A percentile compares a stretch with the other conserved stretches of the same genome.
Conservation (phyloP, 148 eudicot genomes). For the Mesembryanthemum crystallinum region DNA sequence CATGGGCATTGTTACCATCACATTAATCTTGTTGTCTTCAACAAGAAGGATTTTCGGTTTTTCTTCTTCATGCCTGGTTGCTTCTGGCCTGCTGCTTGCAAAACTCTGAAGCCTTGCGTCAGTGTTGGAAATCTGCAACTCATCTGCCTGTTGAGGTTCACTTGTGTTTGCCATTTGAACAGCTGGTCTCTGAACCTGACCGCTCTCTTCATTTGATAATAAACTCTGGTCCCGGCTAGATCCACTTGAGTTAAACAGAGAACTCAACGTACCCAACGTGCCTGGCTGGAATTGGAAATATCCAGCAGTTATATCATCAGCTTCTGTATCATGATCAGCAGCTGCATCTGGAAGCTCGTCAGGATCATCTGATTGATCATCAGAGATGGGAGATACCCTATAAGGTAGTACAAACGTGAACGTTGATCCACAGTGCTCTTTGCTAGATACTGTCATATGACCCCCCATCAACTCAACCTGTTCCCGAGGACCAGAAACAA, state of each 20-base stretch:
- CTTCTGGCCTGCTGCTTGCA: constrained; percentile 44
- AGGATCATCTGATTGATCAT: constrained; percentile 58
- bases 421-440: constrained; percentile 67
- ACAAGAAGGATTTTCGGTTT: constrained; percentile 71
- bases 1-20: constrained; percentile 82
- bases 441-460: constrained; percentile 70
- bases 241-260: constrained; percentile 28
- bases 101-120: constrained; percentile 45
- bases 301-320: constrained; percentile 49
- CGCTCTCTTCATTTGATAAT: constrained; percentile 25
- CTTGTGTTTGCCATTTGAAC: constrained; percentile 20
- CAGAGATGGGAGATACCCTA: constrained; percentile 50
- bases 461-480: constrained; percentile 98
- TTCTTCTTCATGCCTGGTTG: constrained; percentile 23
- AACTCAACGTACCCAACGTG: constrained; percentile 49
- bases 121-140: constrained; percentile 20
- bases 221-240: constrained; percentile 41
- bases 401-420: constrained; percentile 82
- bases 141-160: constrained; percentile 31
- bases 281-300: constrained; percentile 66
- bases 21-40: constrained; percentile 85
- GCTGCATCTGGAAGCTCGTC: constrained; percentile 55
- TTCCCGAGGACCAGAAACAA: neutral
- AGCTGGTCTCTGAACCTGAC: constrained; percentile 25
- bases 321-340: constrained; percentile 34